Conservation (phyloP, 306 rosid genomes). For the Crotalaria pallida region DNA sequence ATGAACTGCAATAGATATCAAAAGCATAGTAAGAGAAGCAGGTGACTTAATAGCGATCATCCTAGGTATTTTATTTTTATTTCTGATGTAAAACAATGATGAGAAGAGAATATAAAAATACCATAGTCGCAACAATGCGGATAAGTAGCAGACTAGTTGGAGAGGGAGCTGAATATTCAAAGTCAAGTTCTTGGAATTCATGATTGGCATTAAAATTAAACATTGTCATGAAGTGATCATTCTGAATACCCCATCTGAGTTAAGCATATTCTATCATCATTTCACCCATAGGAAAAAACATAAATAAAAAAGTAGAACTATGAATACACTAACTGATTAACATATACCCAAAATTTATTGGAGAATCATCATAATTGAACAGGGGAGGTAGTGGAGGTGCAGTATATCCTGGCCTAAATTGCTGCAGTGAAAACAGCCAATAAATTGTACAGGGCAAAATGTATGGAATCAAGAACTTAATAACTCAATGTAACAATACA, state of each 20-base stretch:
- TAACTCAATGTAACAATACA: too few species aligned
- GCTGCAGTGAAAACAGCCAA: constrained; percentile 38
- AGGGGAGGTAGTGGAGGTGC: constrained; percentile 56
- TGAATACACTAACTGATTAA: not conserved
- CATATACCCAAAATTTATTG: constrained; percentile 50
- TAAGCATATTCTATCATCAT: constrained; percentile 10
- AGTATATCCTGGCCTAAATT: constrained; percentile 52
- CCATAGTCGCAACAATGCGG: constrained; percentile 62
- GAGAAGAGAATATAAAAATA: constrained; percentile 29
- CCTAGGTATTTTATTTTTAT: not conserved
- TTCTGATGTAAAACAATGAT: not conserved
- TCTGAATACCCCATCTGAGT: constrained; percentile 51
- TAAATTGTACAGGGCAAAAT: not conserved
- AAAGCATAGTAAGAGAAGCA: not conserved
- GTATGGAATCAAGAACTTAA: not conserved
- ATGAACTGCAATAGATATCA: constrained; percentile 50
- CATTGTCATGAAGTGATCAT: constrained; percentile 42
- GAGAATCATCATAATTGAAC: constrained; percentile 47
- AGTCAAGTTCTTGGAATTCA: constrained; percentile 40
- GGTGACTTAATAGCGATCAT: not conserved
- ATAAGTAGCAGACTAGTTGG: constrained; percentile 43
- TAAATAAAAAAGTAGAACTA: not conserved
- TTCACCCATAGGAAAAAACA: not conserved
- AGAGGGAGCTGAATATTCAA: constrained; percentile 48
- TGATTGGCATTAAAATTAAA: constrained; percentile 35